Base-by-base conservation (phyloP, 208 protist species). In the Trypanosoma rangeli region DNA sequence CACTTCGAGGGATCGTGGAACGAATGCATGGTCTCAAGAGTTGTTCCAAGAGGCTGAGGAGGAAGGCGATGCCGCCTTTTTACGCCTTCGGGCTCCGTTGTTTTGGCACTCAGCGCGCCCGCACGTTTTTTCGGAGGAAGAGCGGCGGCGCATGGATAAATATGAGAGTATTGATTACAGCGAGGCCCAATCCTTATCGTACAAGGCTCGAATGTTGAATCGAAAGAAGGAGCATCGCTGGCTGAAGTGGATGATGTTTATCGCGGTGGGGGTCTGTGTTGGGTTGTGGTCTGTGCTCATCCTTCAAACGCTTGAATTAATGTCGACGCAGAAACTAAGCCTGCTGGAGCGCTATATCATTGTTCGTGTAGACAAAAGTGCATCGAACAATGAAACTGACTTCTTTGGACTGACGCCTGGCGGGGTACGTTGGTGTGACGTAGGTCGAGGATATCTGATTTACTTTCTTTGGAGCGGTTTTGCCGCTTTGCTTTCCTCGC, bases 121-220 rank as follows among this genome's bases (percentile, higher is more conserved):
- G 16, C 89, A 91, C 65, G 56, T 79, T 3, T 92, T 89, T 55
- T 84, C 88, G 0, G 65, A 74, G 15, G 79, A 86, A 31, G 85
- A 94, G 74, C 72, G 83, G 28, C 70, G 71, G 9, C 71, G 82
- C n/a, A 94, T 94, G 88, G 84, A 86, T 52, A 72, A 79, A n/a
- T 92, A 88, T 70, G 88, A 94, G 73, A 82, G 82, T 70, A 83
- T 94, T 59, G 88, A 94, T 76, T 94, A 92, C 73, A 80, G 73
- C 26, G 82, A 79, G 74, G 70, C 79, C 0, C 82, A 90, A 56
- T 85, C 75, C 1, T 65, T 83, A 31, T 62, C 85, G 22, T 84
- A 89, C 71, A 76, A 79, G 35, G 67, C 80, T 16, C 65, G 77
- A 37, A 64, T 78, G 26, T 50, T 64, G 29, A 49, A 69, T 26